Percentiles rank a stretch among this genome's conserved stretches.
These are phyloP conservation scores for Cucumis sativus DNA, from an alignment of 306 rosid genomes.

Conservation along the genomic window DNA sequence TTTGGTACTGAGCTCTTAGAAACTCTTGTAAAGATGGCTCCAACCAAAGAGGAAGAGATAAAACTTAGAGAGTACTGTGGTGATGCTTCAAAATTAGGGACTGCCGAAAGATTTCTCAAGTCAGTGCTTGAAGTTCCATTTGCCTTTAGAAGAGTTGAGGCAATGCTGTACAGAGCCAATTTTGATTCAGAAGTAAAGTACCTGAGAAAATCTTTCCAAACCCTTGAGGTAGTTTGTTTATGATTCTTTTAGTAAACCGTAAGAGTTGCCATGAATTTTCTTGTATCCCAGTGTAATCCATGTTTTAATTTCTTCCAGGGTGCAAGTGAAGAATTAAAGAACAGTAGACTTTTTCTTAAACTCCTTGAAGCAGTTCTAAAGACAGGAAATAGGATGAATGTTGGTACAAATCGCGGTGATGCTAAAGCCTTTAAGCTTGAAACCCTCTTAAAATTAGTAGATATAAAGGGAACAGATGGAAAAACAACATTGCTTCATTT, in stretches of 20 bases:
- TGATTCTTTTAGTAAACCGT: background rate
- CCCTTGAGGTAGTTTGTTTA: conserved; percentile 52
- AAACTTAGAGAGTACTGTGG: conserved; percentile 66
- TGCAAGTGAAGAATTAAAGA: conserved; percentile 81
- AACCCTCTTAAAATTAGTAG: conserved; percentile 80
- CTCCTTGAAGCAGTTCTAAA: conserved; percentile 97
- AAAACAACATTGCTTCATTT: conserved; percentile 92
- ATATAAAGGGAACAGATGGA: conserved; percentile 96
- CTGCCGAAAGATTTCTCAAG: conserved; percentile 95
- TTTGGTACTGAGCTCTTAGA: conserved; percentile 90
- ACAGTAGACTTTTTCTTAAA: conserved; percentile 79
- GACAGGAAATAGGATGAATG: conserved; percentile 99
- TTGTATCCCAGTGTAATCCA: conserved; percentile 1
- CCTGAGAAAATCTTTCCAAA: conserved; percentile 78
- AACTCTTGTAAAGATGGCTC: conserved; percentile 98
- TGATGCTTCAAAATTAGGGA: conserved; percentile 70
- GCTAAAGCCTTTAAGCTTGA: conserved; percentile 92
- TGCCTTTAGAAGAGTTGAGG: conserved; percentile 93
- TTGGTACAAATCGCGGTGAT: conserved; percentile 91
- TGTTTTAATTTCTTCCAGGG: conserved; percentile 37
- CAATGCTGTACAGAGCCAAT: conserved; percentile 94
- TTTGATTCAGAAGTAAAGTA: conserved; percentile 82
- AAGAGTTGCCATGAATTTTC: conserved; percentile 1
- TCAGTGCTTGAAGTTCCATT: conserved; percentile 78
- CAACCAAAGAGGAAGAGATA: conserved; percentile 96